phyloP scores from a whole-genome alignment of 2,329 filamentous ascomycete genomes.

The Fusarium sp. region DNA sequence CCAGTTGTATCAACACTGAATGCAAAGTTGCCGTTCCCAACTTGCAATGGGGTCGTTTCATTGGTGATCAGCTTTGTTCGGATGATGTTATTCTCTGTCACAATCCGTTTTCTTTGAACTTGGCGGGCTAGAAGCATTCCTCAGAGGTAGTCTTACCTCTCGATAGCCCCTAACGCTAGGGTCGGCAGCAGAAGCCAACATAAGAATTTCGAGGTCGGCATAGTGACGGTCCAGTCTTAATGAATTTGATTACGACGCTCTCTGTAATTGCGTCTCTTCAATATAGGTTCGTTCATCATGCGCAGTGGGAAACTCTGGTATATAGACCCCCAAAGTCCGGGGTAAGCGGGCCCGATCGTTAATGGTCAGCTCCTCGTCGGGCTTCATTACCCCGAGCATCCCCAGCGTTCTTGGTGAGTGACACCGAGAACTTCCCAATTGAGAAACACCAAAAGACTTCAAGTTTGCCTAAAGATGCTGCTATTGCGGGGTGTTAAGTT shows the following conservation, averaged over 20 bases:
- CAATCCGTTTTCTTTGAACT: slow-evolving; percentile 34
- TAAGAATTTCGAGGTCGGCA: neutral
- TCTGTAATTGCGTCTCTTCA: no score
- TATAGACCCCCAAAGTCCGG: neutral
- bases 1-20: slow-evolving; percentile 61
- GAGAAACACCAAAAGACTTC: neutral
- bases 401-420: neutral
- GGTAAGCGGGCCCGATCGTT: slow-evolving; percentile 4
- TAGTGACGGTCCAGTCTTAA: neutral
- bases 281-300: neutral
- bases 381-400: slow-evolving; percentile 6
- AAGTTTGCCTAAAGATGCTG: neutral
- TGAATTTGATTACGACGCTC: no score
- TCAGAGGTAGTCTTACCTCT: neutral
- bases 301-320: neutral
- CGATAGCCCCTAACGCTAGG: slow-evolving; percentile 2
- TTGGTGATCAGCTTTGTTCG: slow-evolving; percentile 42
- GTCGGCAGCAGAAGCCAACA: slow-evolving; percentile 5
- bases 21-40: slow-evolving; percentile 63
- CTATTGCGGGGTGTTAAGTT: neutral
- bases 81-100: slow-evolving; percentile 39
- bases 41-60: slow-evolving; percentile 62
- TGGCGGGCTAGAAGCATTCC: neutral
- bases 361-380: neutral
- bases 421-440: neutral